Conservation (phyloP, 2,329 filamentous ascomycete species). For the Fusarium camptoceras region DNA sequence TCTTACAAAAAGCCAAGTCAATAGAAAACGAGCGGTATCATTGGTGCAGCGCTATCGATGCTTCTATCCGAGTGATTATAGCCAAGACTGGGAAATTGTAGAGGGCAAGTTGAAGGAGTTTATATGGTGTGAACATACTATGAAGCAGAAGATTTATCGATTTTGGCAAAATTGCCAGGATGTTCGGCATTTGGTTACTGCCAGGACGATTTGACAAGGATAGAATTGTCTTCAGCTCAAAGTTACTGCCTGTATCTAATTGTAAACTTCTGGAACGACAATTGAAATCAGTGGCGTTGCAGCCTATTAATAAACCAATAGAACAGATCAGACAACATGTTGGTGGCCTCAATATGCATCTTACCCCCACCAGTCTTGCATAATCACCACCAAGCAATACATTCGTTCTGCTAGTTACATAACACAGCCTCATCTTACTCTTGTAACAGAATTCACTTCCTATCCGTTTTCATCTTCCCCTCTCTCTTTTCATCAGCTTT, state of each 20-base stretch:
- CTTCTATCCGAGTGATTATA: background rate
- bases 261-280: accelerated
- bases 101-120: background rate
- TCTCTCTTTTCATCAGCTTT: background rate
- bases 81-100: background rate
- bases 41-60: background rate
- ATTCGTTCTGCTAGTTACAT: accelerated
- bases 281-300: background rate
- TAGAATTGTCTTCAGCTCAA: background rate
- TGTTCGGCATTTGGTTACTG: background rate
- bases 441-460: accelerated
- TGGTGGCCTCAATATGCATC: background rate
- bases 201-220: background rate
- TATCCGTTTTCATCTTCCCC: background rate
- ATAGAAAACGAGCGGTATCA: accelerated
- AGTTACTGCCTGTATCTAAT: accelerated
- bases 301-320: background rate
- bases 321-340: accelerated
- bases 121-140: background rate
- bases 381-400: accelerated
- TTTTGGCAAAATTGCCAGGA: slow-evolving; percentile 4
- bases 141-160: accelerated
- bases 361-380: background rate
- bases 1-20: background rate
- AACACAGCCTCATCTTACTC: background rate